A percentile compares a stretch with the other conserved stretches of the same genome.
These are phyloP conservation scores for Cryphonectria nitschkei DNA, from an alignment of 2,329 filamentous ascomycete species.

Conservation along the genomic window DNA sequence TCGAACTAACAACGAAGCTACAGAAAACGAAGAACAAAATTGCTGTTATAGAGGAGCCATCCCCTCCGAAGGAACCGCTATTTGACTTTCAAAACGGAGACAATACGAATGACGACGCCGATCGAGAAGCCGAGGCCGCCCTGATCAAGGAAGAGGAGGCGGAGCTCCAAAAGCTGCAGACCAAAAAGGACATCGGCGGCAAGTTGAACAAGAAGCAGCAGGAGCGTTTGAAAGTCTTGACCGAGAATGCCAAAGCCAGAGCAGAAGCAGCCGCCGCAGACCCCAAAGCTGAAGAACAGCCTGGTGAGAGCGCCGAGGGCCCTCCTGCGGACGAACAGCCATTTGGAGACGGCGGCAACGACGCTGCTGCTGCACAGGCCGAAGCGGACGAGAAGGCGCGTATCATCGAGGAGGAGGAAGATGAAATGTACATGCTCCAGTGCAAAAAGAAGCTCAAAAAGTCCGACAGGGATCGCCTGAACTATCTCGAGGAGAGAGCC, in stretches of 20 bases:
- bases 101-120: neutral
- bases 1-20: neutral
- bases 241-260: constrained; percentile 21
- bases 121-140: constrained; percentile 24
- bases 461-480: constrained; percentile 21
- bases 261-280: constrained; percentile 10
- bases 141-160: constrained; percentile 35
- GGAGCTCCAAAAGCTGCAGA: constrained; percentile 36
- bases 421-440: constrained; percentile 15
- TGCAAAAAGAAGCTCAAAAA: constrained; percentile 22
- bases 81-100: constrained; percentile 8
- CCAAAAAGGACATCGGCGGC: constrained; percentile 21
- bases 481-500: constrained; percentile 21
- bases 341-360: neutral
- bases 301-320: neutral
- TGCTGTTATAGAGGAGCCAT: constrained; percentile 28
- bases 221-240: constrained; percentile 21
- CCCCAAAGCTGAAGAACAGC: constrained; percentile 1
- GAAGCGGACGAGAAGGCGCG: constrained; percentile 32
- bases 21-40: constrained; percentile 36
- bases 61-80: constrained; percentile 27
- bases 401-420: constrained; percentile 23
- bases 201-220: constrained; percentile 22
- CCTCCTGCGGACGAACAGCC: neutral
- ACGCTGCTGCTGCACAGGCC: constrained; percentile 32